Percentiles rank a stretch among this genome's conserved stretches.
Conservation (phyloP, 129 eudicot genomes). For the Flaveria linearis region DNA sequence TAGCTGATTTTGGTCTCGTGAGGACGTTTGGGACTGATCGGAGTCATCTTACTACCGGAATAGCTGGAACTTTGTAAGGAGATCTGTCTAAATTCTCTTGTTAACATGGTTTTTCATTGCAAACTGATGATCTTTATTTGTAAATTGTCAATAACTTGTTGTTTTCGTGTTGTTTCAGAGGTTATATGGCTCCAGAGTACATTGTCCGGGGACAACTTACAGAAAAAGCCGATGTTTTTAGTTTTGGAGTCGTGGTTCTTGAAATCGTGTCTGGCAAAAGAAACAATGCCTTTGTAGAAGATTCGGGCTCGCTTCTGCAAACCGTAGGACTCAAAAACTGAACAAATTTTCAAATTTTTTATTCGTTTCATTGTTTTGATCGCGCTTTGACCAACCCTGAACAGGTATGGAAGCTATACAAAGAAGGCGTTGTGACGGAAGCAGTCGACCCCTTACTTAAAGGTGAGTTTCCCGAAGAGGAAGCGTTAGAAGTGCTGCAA, state of each 20-base stretch:
- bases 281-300: slow-evolving; percentile 65
- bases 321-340: slow-evolving; percentile 42
- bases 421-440: slow-evolving; percentile 44
- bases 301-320: slow-evolving; percentile 63
- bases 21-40: slow-evolving; percentile 69
- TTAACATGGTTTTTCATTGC: neutral
- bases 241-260: slow-evolving; percentile 79
- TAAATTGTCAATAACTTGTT: neutral
- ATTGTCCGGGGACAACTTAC: slow-evolving; percentile 78
- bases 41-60: slow-evolving; percentile 85
- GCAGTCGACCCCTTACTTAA: slow-evolving; percentile 54
- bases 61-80: slow-evolving; percentile 85
- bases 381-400: neutral
- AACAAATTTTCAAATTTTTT: neutral
- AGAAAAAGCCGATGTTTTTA: slow-evolving; percentile 77
- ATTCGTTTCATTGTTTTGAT: neutral
- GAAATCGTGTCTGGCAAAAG: slow-evolving; percentile 64
- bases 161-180: slow-evolving; percentile 38
- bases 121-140: neutral
- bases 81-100: neutral
- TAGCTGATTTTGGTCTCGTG: slow-evolving; percentile 86
- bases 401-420: slow-evolving; percentile 69
- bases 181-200: slow-evolving; percentile 89
- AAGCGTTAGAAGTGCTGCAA: slow-evolving; percentile 48
- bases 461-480: slow-evolving; percentile 47